Conservation (phyloP, 2,329 filamentous ascomycete species). For the Botryotinia convoluta region DNA sequence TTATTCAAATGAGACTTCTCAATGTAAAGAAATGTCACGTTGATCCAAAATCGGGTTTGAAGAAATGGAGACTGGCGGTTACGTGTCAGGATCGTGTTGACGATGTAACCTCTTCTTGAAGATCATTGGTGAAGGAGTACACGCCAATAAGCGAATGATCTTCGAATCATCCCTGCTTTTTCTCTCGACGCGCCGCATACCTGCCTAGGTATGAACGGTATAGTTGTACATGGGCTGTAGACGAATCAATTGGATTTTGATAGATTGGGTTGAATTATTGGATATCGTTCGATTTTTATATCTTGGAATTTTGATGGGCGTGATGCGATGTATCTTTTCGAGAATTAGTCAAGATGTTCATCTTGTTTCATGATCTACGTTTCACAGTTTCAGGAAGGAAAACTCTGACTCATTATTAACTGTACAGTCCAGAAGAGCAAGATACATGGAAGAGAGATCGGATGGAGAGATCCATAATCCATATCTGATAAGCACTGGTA, state of each 20-base stretch:
- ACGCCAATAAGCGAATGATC: conserved; percentile 27
- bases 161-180: conserved; percentile 6
- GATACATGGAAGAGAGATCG: background rate
- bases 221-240: conserved; percentile 19
- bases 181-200: conserved; percentile 32
- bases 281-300: background rate
- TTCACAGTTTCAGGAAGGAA: conserved; percentile 30
- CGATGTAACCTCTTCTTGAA: conserved; percentile 19
- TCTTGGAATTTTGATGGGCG: background rate
- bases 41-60: background rate
- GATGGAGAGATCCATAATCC: background rate
- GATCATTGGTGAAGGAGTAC: conserved; percentile 29
- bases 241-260: conserved; percentile 9
- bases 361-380: conserved; percentile 31
- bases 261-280: conserved; percentile 6
- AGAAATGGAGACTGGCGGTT: conserved; percentile 27
- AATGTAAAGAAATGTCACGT: background rate
- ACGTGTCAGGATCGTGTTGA: conserved; percentile 36
- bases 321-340: conserved; percentile 16
- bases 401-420: conserved; percentile 33
- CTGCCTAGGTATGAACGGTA: conserved; percentile 14
- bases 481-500: background rate
- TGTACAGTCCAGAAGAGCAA: conserved; percentile 15
- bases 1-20: conserved; percentile 3
- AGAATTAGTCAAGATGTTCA: conserved; percentile 29